Percentiles rank a stretch among this genome's conserved stretches.
phyloP scores from a whole-genome alignment of 2,329 filamentous ascomycete species.

The Hypoxylon sp. region DNA sequence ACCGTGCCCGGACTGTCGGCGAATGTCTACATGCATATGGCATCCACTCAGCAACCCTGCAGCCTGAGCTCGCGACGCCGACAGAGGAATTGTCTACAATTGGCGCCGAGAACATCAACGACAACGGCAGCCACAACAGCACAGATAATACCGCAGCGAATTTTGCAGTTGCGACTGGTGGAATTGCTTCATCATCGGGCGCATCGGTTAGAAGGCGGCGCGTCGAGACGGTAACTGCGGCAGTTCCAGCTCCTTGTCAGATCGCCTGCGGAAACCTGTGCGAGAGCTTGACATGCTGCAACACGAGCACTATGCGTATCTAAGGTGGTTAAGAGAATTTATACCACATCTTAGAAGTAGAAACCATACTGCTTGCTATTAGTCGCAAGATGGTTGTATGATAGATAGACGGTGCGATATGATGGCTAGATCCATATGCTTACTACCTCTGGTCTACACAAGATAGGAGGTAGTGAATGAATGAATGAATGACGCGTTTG shows the following conservation, averaged over 20 bases:
- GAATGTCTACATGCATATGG: slow-evolving; percentile 81
- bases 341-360: background rate
- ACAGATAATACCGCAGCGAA: slow-evolving; percentile 12
- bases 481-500: background rate
- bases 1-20: slow-evolving; percentile 70
- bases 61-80: slow-evolving; percentile 66
- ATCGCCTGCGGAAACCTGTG: slow-evolving; percentile 51
- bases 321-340: slow-evolving; percentile 4
- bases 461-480: slow-evolving; percentile 6
- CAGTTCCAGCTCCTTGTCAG: slow-evolving; percentile 42
- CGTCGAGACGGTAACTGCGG: slow-evolving; percentile 28
- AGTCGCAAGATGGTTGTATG: background rate
- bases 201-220: slow-evolving; percentile 51
- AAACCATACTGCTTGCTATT: background rate
- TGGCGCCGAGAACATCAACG: background rate
- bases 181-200: slow-evolving; percentile 21
- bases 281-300: slow-evolving; percentile 50
- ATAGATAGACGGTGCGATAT: background rate
- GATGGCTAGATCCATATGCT: too few relatives aligned
- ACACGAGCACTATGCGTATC: slow-evolving; percentile 42
- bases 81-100: slow-evolving; percentile 1
- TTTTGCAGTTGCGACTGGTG: slow-evolving; percentile 3
- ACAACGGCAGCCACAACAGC: slow-evolving; percentile 6
- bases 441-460: background rate
- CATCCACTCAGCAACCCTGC: slow-evolving; percentile 77